These are phyloP conservation scores for Suhomyces ambrosiae DNA, from an alignment of 1,139 yeast genomes.

Conservation along the genomic window DNA sequence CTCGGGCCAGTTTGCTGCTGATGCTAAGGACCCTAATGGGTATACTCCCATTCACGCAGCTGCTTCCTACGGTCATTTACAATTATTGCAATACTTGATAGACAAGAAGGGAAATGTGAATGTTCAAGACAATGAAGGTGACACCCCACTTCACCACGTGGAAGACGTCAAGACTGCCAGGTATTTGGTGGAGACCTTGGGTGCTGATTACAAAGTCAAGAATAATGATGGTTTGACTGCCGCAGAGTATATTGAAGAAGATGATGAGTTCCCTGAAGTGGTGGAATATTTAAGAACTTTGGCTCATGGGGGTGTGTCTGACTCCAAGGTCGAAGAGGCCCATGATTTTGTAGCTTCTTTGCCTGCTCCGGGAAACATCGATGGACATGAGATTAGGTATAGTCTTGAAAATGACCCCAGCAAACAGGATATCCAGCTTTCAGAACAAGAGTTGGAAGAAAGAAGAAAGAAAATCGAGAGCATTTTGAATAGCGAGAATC, in stretches of 20 bases:
- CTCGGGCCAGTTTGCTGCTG: conserved; percentile 58
- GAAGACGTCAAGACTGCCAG: conserved; percentile 72
- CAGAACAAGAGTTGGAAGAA: conserved; percentile 45
- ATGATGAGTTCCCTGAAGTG: conserved; percentile 81
- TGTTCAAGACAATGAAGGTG: conserved; percentile 85
- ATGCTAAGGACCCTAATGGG: conserved; percentile 85
- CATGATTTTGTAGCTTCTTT: conserved; percentile 26
- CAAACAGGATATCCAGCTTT: conserved; percentile 25
- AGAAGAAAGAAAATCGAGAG: conserved; percentile 67
- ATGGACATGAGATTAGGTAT: conserved; percentile 61
- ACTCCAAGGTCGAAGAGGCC: conserved; percentile 15
- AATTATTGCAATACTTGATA: conserved; percentile 61
- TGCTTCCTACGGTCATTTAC: conserved; percentile 84
- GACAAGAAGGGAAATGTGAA: conserved; percentile 68
- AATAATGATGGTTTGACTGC: conserved; percentile 78
- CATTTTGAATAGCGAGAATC: conserved; percentile 73
- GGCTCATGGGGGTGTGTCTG: conserved; percentile 36
- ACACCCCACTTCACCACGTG: conserved; percentile 90
- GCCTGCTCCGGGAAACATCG: conserved; percentile 44
- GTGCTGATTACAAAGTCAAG: conserved; percentile 63
- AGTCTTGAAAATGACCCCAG: conserved; percentile 50
- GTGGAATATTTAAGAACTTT: conserved; percentile 60
- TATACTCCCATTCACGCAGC: conserved; percentile 98
- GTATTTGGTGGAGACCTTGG: conserved; percentile 60
- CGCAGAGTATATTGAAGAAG: conserved; percentile 72